These are phyloP conservation scores for Postia placenta DNA, from an alignment of 768 basidiomycete species.

Conservation along the genomic window DNA sequence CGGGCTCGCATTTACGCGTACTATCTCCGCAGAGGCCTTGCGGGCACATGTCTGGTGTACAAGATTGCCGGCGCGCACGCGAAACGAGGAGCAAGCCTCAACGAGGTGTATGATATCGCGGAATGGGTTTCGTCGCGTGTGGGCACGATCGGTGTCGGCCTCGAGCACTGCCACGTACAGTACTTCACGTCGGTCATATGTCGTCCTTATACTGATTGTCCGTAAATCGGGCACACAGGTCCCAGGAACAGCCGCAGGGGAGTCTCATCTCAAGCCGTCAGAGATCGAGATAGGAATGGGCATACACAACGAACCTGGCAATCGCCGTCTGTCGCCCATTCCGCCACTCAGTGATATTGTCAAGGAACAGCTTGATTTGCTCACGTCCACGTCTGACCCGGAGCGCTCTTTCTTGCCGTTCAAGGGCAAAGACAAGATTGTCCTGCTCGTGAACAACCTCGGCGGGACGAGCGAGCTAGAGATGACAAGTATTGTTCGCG, in stretches of 20 bases:
- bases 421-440: constrained; percentile 58
- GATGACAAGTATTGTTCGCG: constrained; percentile 60
- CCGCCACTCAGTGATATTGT: constrained; percentile 69
- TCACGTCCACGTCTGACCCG: constrained; percentile 65
- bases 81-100: constrained; percentile 54
- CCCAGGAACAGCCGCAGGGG: constrained; percentile 62
- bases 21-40: constrained; percentile 53
- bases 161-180: constrained; percentile 86
- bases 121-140: constrained; percentile 60
- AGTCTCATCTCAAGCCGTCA: constrained; percentile 46
- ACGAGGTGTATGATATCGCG: constrained; percentile 62
- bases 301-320: constrained; percentile 87
- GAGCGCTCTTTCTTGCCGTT: constrained; percentile 78
- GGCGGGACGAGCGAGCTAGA: constrained; percentile 84
- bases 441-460: constrained; percentile 82
- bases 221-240: constrained; percentile 39
- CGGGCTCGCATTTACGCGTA: neutral
- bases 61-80: constrained; percentile 88
- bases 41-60: constrained; percentile 80
- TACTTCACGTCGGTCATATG: neutral
- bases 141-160: constrained; percentile 79
- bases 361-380: constrained; percentile 59
- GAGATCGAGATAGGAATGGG: constrained; percentile 90
- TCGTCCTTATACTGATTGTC: neutral
- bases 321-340: constrained; percentile 58